Evolutionary conservation across 495 filamentous ascomycete species (phyloP).

Genomic region (Aspergillus cristatus): DNA sequence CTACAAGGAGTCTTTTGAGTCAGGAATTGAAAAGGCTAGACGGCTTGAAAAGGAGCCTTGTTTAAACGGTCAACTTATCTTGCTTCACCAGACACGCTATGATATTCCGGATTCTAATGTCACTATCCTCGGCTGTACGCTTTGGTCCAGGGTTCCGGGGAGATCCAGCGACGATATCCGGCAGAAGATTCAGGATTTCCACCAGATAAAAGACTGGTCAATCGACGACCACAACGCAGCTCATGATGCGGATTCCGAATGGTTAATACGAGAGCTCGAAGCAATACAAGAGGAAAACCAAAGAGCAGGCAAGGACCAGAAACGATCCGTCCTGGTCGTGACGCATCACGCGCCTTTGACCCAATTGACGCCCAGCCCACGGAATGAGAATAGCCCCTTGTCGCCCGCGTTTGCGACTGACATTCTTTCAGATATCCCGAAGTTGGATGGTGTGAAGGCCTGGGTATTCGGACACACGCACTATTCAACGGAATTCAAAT

Average conservation of each 20-base stretch:
- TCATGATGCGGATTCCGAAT: slow-evolving; percentile 30
- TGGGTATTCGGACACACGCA: slow-evolving; percentile 52
- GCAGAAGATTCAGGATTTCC: slow-evolving; percentile 39
- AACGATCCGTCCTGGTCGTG: slow-evolving; percentile 35
- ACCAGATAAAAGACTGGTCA: slow-evolving; percentile 40
- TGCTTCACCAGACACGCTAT: slow-evolving; percentile 36
- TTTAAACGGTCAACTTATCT: slow-evolving; percentile 32
- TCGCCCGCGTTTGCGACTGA: slow-evolving; percentile 44
- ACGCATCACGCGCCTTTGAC: slow-evolving; percentile 48
- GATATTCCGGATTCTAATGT: slow-evolving; percentile 30
- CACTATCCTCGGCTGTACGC: slow-evolving; percentile 47
- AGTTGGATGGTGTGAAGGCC: slow-evolving; percentile 15
- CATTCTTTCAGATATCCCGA: slow-evolving; percentile 26
- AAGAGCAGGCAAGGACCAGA: too few relatives aligned
- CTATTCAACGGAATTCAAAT: too few relatives aligned
- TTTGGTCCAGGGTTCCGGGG: slow-evolving; percentile 43
- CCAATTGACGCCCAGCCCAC: slow-evolving; percentile 30
- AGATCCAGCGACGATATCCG: slow-evolving; percentile 26
- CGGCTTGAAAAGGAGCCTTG: slow-evolving; percentile 34
- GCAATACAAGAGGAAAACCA: slow-evolving; percentile 4
- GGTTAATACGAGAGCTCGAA: slow-evolving; percentile 11
- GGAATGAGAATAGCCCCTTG: slow-evolving; percentile 33
- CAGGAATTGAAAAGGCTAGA: slow-evolving; percentile 32
- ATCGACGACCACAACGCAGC: slow-evolving; percentile 36
- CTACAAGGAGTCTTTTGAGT: slow-evolving; percentile 30